Conservation (phyloP, 352 stramenopile species). For the Phytophthora brassicae region DNA sequence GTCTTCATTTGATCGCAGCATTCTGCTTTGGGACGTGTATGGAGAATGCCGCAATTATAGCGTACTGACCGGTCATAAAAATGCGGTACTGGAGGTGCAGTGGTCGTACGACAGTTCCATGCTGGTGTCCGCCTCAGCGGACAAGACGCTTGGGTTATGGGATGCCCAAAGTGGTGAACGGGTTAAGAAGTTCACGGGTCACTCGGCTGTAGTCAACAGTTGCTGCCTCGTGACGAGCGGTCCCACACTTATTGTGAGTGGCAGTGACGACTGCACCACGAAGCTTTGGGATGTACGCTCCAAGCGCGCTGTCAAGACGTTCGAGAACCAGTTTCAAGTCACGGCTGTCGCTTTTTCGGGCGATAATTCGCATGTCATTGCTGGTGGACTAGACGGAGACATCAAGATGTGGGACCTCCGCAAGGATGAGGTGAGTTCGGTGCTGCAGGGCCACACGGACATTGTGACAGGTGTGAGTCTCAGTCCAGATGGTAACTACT, state of each 20-base stretch:
- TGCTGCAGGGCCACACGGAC: slow-evolving; percentile 91
- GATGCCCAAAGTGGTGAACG: slow-evolving; percentile 79
- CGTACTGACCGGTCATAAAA: slow-evolving; percentile 94
- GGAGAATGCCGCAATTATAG: slow-evolving; percentile 93
- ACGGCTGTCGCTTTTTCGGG: slow-evolving; percentile 88
- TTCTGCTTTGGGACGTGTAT: slow-evolving; percentile 91
- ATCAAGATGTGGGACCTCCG: slow-evolving; percentile 95
- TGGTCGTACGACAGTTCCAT: slow-evolving; percentile 90
- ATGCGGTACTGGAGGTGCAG: slow-evolving; percentile 92
- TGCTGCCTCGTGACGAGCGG: slow-evolving; percentile 86
- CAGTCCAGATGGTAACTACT: slow-evolving; percentile 91
- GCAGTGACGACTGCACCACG: slow-evolving; percentile 89
- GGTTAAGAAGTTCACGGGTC: slow-evolving; percentile 85
- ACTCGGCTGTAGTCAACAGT: slow-evolving; percentile 91
- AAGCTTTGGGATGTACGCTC: slow-evolving; percentile 90
- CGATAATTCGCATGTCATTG: slow-evolving; percentile 89
- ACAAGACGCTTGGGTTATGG: slow-evolving; percentile 91
- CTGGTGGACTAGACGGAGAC: slow-evolving; percentile 92
- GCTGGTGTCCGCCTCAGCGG: slow-evolving; percentile 90
- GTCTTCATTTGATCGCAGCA: slow-evolving; percentile 69
- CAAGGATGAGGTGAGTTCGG: slow-evolving; percentile 75
- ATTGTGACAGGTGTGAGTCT: slow-evolving; percentile 94
- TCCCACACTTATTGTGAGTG: slow-evolving; percentile 83
- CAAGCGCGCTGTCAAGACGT: slow-evolving; percentile 78
- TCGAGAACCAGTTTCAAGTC: slow-evolving; percentile 89